Conservation (phyloP, 169 alveolate genomes). For the Pseudocohnilembus persalinus region DNA sequence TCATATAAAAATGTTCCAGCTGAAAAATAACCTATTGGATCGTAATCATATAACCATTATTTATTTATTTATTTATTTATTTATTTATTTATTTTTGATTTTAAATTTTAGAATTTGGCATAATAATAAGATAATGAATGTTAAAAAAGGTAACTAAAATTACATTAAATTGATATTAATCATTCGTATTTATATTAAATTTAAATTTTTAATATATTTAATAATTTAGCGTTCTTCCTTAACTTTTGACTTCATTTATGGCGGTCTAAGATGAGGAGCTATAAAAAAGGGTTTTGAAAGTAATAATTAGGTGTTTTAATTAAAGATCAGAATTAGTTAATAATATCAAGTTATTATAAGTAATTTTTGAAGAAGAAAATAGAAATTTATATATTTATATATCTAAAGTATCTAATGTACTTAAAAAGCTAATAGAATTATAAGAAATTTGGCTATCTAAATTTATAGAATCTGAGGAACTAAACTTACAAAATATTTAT, state of each 20-base stretch:
- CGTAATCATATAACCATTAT: background rate
- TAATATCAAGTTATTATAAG: background rate
- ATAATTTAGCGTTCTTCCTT: slow-evolving; percentile 18
- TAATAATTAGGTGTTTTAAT: slow-evolving; percentile 20
- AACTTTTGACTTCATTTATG: slow-evolving; percentile 4
- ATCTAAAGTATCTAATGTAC: background rate
- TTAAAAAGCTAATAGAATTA: background rate
- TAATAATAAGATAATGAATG: too few species aligned
- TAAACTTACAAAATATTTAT: too few species aligned
- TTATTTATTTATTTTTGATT: too few species aligned
- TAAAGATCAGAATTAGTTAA: slow-evolving; percentile 14
- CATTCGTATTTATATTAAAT: too few species aligned
- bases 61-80: too few species aligned
- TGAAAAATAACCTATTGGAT: background rate
- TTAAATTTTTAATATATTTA: too few species aligned
- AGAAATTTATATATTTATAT: background rate
- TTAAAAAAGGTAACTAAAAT: too few species aligned
- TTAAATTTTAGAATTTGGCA: too few species aligned
- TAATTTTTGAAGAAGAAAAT: slow-evolving; percentile 12
- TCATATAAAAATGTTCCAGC: background rate
- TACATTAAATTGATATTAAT: too few species aligned
- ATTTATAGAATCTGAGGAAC: background rate
- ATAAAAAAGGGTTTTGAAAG: slow-evolving; percentile 6
- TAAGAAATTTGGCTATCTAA: slow-evolving; percentile 17
- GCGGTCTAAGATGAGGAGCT: background rate